Conservation (phyloP, 441 rosid genomes). For the Aquilaria agallochum region DNA sequence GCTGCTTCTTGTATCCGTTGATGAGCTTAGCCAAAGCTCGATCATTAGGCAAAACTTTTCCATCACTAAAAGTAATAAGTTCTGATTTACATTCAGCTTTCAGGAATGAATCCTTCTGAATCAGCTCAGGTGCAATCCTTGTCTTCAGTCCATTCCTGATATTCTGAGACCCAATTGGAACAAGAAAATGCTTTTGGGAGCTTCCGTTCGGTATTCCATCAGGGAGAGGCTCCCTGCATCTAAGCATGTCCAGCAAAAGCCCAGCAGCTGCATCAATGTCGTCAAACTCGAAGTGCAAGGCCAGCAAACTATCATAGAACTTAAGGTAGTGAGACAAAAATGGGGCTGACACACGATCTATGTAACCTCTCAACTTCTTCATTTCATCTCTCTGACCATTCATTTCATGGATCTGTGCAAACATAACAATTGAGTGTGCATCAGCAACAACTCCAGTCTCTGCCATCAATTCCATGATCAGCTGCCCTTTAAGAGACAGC, state of each 20-base stretch:
- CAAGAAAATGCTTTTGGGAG: constrained; percentile 34
- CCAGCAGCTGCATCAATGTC: constrained; percentile 62
- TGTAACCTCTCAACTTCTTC: constrained; percentile 52
- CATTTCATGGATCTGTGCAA: constrained; percentile 61
- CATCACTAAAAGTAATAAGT: constrained; percentile 36
- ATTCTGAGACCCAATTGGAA: constrained; percentile 64
- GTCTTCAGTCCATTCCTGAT: constrained; percentile 58
- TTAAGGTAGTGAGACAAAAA: constrained; percentile 45
- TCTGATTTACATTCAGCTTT: constrained; percentile 28
- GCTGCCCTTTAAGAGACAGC: constrained; percentile 64
- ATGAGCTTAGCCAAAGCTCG: constrained; percentile 66
- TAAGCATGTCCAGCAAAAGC: constrained; percentile 48
- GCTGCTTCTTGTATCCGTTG: constrained; percentile 46
- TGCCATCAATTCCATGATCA: constrained; percentile 67
- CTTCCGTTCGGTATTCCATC: constrained; percentile 18
- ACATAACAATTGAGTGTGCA: constrained; percentile 55
- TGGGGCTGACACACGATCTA: constrained; percentile 36
- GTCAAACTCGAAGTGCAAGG: constrained; percentile 60
- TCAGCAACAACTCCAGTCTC: constrained; percentile 54
- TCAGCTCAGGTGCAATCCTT: constrained; percentile 41
- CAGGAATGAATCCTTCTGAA: constrained; percentile 44
- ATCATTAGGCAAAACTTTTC: constrained; percentile 43
- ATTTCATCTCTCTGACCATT: constrained; percentile 75
- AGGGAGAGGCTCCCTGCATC: constrained; percentile 22
- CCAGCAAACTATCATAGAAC: constrained; percentile 66